Conservation (phyloP, 2,329 filamentous ascomycete genomes). For the Alternaria arborescens region DNA sequence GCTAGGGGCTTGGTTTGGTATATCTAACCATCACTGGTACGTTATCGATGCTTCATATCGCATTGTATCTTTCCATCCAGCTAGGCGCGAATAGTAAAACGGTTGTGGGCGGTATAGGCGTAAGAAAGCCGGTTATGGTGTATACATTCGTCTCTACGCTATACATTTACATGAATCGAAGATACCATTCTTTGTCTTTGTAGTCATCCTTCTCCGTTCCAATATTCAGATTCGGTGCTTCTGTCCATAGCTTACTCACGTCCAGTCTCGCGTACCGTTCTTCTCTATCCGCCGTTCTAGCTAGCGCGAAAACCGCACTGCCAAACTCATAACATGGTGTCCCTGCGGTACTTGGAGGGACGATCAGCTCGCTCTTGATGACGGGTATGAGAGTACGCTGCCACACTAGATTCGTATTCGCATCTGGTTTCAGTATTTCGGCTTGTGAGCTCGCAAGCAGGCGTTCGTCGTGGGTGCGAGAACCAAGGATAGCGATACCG, state of each 20-base stretch:
- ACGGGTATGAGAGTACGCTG: slow-evolving; percentile 46
- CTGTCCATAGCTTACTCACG: slow-evolving; percentile 30
- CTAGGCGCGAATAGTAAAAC: too few relatives aligned
- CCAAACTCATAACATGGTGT: slow-evolving; percentile 6
- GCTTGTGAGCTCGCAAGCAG: neutral
- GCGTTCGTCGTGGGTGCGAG: neutral
- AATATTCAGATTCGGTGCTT: slow-evolving; percentile 25
- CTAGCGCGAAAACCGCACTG: slow-evolving; percentile 38
- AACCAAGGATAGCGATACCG: slow-evolving; percentile 28
- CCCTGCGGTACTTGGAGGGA: neutral
- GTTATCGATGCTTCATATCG: too few relatives aligned
- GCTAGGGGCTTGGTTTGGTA: too few relatives aligned
- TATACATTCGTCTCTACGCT: too few relatives aligned
- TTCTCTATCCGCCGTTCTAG: slow-evolving; percentile 24
- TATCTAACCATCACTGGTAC: too few relatives aligned
- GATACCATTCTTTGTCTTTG: neutral
- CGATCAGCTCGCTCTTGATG: slow-evolving; percentile 12
- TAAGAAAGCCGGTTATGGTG: too few relatives aligned
- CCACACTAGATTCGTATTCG: slow-evolving; percentile 48
- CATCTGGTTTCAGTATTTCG: slow-evolving; percentile 44
- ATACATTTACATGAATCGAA: too few relatives aligned
- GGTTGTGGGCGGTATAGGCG: too few relatives aligned
- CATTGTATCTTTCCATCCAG: too few relatives aligned
- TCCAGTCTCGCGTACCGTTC: slow-evolving; percentile 24
- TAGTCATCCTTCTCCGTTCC: neutral